Evolutionary conservation across 352 stramenopile species (phyloP).

Genomic region (Pythium myriotylum): DNA sequence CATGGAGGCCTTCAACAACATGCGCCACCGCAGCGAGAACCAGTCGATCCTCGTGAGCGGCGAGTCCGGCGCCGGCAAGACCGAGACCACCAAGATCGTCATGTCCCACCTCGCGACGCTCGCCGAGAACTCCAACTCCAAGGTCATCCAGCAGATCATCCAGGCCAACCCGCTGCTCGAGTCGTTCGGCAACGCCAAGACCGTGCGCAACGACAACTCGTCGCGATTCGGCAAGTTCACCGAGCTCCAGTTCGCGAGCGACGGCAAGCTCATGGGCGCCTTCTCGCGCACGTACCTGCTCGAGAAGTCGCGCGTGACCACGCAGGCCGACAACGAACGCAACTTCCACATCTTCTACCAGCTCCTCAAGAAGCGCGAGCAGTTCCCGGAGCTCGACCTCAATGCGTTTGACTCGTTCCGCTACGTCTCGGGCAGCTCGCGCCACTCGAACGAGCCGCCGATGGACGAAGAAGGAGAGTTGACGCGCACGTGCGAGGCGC

Average conservation of each 20-base stretch:
- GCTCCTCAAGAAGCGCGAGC: slow-evolving; percentile 62
- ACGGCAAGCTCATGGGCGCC: slow-evolving; percentile 77
- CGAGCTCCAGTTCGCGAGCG: slow-evolving; percentile 77
- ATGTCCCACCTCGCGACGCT: slow-evolving; percentile 93
- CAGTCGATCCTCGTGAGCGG: slow-evolving; percentile 96
- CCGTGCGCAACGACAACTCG: slow-evolving; percentile 86
- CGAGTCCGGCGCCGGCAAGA: slow-evolving; percentile 96
- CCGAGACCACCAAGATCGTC: slow-evolving; percentile 96
- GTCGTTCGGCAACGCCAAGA: slow-evolving; percentile 88
- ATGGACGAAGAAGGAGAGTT: slow-evolving; percentile 72
- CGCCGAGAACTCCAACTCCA: slow-evolving; percentile 76
- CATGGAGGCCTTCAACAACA: slow-evolving; percentile 87
- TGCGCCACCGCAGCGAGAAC: slow-evolving; percentile 76
- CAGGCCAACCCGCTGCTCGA: slow-evolving; percentile 90
- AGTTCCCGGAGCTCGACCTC: slow-evolving; percentile 67
- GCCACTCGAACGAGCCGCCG: slow-evolving; percentile 29
- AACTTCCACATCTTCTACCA: slow-evolving; percentile 97
- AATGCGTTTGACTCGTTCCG: slow-evolving; percentile 51
- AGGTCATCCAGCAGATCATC: slow-evolving; percentile 95
- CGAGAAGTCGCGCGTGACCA: slow-evolving; percentile 92
- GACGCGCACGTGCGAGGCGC: slow-evolving; percentile 74
- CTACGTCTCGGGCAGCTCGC: slow-evolving; percentile 52
- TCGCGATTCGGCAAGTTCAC: slow-evolving; percentile 89
- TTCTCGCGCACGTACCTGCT: slow-evolving; percentile 90
- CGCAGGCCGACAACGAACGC: slow-evolving; percentile 81